These are phyloP conservation scores for Sugiyamaella floridensis DNA, from an alignment of 805 yeast genomes.

Conservation along the genomic window DNA sequence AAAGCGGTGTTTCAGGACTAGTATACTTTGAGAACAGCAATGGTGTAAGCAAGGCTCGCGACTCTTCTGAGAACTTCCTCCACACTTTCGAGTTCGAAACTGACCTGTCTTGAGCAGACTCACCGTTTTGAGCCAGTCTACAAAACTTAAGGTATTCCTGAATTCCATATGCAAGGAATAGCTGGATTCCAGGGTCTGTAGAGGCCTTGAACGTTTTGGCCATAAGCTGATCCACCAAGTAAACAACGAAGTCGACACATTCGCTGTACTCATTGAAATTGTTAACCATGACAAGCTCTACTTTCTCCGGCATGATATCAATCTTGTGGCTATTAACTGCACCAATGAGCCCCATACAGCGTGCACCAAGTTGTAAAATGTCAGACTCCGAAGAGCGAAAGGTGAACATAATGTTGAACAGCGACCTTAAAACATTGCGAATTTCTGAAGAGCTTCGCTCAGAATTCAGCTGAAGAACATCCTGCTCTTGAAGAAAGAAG, in stretches of 20 bases:
- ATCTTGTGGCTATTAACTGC: constrained; percentile 60
- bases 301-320: constrained; percentile 36
- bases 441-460: constrained; percentile 9
- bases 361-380: constrained; percentile 56
- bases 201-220: constrained; percentile 87
- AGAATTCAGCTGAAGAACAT: constrained; percentile 8
- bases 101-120: constrained; percentile 4
- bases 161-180: constrained; percentile 79
- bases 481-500: constrained; percentile 35
- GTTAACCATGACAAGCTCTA: constrained; percentile 45
- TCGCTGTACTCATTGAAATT: constrained; percentile 61
- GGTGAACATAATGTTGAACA: constrained; percentile 23
- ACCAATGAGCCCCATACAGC: constrained; percentile 70
- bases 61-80: constrained; percentile 55
- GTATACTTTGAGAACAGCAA: constrained; percentile 63
- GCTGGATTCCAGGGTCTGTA: constrained; percentile 76
- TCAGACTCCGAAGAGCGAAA: constrained; percentile 23
- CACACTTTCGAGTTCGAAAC: constrained; percentile 38
- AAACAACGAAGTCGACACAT: constrained; percentile 53
- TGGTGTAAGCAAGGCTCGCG: constrained; percentile 71
- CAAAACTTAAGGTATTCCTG: constrained; percentile 73
- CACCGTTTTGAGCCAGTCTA: constrained; percentile 34
- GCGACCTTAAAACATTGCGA: constrained; percentile 18
- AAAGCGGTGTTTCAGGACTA: constrained; percentile 46
- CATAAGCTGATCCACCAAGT: constrained; percentile 60